Evolutionary conservation across 148 eudicot species (phyloP), one percentile per base, ranked within the genome.

Genomic region (Simmondsia chinensis): DNA sequence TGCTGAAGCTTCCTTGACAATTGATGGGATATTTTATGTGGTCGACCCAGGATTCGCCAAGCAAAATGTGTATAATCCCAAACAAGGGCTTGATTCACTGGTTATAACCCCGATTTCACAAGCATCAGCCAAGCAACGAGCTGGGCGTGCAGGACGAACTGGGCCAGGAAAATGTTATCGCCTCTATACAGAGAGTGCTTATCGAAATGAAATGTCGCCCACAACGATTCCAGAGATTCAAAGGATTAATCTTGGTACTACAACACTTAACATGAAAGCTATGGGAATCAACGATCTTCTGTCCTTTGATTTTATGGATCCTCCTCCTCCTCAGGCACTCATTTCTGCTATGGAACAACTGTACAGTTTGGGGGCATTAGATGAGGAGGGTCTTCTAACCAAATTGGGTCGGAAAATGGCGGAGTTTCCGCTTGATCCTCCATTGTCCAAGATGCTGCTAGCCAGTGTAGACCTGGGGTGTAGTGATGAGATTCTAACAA

Each of bases 401-500:
- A 85, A 79, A 69, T 49, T 91, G 60, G 97, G 95, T 12, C 66
- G 88, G 48, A 84, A 79, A 56, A 89, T 89, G 97, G 88, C 94
- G 0, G 99, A 85, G 41, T 91, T 91, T 42, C 99, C 99, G 4
- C 37, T 91, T 13, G 89, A 91, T 13, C 99, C 99, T 6, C 95
- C 97, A 2, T 47, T 91, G 37, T 85, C 94, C 6, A 91, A 91
- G 58, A 85, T 85, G 97, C 80, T 91, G 36, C 66, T 91, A 33
- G 95, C 95, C 15, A 85, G 97, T 48, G 95, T 85, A 19, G 89
- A 91, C 39, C 94, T 91, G 48, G 99, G 95, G 4, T 91, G 99
- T 46, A 86, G 89, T 52, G 87, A 91, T 66, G 99, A 91, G 66
- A 80, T 82, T 20, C 48, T 91, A 70, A 91, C 99, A 9, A 86